Evolutionary conservation across 495 filamentous ascomycete species (phyloP), one percentile per base, ranked within the genome.

Genomic region (Aeminium ludgeri): DNA sequence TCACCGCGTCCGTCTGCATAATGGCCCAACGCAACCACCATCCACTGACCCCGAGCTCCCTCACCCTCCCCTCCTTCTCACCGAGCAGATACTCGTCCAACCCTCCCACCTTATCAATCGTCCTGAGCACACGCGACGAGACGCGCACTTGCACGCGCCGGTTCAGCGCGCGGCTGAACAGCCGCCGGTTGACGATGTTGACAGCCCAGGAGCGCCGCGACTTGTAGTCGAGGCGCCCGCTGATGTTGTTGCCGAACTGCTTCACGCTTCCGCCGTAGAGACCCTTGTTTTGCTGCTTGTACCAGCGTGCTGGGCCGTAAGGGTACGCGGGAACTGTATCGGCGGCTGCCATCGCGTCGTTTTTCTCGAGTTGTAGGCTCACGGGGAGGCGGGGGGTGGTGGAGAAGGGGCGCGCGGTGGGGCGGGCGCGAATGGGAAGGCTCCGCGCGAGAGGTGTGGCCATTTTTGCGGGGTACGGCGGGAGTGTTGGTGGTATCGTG

Each of bases 211-310:
- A 57, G 37, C 87, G 79, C 30, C 83, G 75, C 30, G 85, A 84
- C 59, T 94, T 94, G 64, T 74, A 74, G 53, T 82, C 69, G 62
- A 82, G 73, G 37, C 67, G 65, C 49, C 74, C 60, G 19, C 82
- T 83, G 34, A 95, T 84, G 45, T 76, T 80, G 74, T 97, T 94
- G 55, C 89, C 89, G 69, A 83, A 89, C 43, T 77, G 82, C 63
- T 89, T 85, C 39, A 68, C 70, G 34, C 72, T 63, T 31, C 66
- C 65, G 34, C 80, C 86, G 66, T 89, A 95, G 6, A 95, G 76
- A 45, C 87, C 51, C 19, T 71, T 67, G 67, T 92, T 82, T 43
- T 76, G 73, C 60, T 94, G 85, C 59, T 91, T 89, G 73, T 80
- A 96, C 48, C 74, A 66, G 36, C 63, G 66, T 38, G 73, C 67